Evolutionary conservation across 257 asterid species (phyloP).

Genomic region (Petunia axillaris): DNA sequence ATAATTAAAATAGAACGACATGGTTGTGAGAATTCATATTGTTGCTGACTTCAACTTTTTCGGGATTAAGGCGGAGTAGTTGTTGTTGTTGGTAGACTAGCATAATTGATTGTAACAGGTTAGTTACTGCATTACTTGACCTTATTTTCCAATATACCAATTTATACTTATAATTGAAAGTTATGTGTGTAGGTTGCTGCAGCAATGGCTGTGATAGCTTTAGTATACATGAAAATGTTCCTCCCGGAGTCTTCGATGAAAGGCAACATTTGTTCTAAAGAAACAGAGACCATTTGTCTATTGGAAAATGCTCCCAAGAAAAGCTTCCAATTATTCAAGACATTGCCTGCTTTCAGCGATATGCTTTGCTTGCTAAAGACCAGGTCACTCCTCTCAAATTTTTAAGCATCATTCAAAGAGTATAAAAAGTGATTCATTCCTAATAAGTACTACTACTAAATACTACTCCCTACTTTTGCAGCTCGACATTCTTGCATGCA

Average conservation of each 20-base stretch:
- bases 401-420: neutral
- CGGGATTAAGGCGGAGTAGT: too few relatives aligned
- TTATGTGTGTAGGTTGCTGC: constrained; percentile 64
- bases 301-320: constrained; percentile 61
- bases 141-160: too few relatives aligned
- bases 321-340: constrained; percentile 50
- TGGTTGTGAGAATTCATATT: too few relatives aligned
- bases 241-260: constrained; percentile 61
- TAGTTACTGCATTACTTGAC: too few relatives aligned
- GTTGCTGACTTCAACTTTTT: too few relatives aligned
- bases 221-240: constrained; percentile 75
- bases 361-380: constrained; percentile 60
- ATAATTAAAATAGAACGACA: too few relatives aligned
- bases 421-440: neutral
- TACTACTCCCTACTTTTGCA: constrained; percentile 34
- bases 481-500: constrained; percentile 80
- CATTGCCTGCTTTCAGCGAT: constrained; percentile 60
- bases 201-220: constrained; percentile 59
- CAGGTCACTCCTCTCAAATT: constrained; percentile 48
- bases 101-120: too few relatives aligned
- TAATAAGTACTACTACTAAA: neutral
- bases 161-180: neutral
- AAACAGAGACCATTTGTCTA: constrained; percentile 61
- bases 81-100: too few relatives aligned
- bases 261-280: constrained; percentile 23